Conservation (phyloP, 1,139 yeast genomes). For the Scheffersomyces cryptocercus region DNA sequence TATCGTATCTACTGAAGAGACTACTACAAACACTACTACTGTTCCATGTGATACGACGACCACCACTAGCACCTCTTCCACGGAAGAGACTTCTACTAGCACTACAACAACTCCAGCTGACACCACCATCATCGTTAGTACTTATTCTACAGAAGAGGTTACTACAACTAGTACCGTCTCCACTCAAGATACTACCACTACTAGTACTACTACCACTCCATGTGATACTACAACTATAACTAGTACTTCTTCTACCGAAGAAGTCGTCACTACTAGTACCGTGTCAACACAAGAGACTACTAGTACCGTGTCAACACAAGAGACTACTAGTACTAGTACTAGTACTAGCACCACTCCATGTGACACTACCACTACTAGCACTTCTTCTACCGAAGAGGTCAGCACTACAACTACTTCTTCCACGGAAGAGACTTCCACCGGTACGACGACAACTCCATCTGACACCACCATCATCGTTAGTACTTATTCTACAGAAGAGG, state of each 20-base stretch:
- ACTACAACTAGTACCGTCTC: no score
- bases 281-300: slow-evolving; percentile 6
- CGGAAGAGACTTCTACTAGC: neutral
- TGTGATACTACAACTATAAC: slow-evolving; percentile 21
- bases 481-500: no score
- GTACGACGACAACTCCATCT: no score
- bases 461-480: no score
- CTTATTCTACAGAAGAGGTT: no score
- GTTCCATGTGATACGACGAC: slow-evolving; percentile 1
- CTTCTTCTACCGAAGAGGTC: neutral
- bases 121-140: neutral
- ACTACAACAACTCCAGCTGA: neutral
- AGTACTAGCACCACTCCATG: slow-evolving; percentile 6
- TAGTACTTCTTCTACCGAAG: slow-evolving; percentile 22
- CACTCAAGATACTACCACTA: slow-evolving; percentile 3
- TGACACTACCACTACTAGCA: neutral
- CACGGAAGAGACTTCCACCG: no score
- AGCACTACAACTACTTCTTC: neutral
- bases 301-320: slow-evolving; percentile 7
- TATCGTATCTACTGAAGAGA: neutral
- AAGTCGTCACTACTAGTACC: slow-evolving; percentile 22
- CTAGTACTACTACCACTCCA: slow-evolving; percentile 7
- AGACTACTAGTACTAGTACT: slow-evolving; percentile 9
- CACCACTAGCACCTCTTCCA: neutral
- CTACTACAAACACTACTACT: neutral